phyloP scores from a whole-genome alignment of 164 flowering plant genomes.

The Dillenia turbinata region DNA sequence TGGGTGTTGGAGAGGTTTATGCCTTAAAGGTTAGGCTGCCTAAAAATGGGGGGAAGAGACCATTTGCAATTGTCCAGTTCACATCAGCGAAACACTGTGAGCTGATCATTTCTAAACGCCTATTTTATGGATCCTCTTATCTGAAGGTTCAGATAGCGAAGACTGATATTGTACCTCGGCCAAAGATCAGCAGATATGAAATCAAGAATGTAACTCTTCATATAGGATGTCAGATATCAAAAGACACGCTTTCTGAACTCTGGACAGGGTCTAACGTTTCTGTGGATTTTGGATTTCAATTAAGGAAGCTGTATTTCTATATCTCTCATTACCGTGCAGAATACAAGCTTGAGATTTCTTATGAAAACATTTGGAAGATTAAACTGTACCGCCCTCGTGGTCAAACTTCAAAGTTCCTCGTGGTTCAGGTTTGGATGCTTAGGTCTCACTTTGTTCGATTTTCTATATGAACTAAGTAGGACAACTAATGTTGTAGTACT shows the following conservation, averaged over 20 bases:
- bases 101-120: slow-evolving; percentile 20
- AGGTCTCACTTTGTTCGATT: not conserved
- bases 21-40: slow-evolving; percentile 41
- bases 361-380: slow-evolving; percentile 66
- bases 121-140: slow-evolving; percentile 34
- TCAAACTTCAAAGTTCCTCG: slow-evolving; percentile 34
- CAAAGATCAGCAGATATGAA: slow-evolving; percentile 28
- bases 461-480: not conserved
- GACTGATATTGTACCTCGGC: slow-evolving; percentile 48
- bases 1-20: slow-evolving; percentile 50
- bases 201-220: slow-evolving; percentile 33
- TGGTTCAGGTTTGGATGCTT: slow-evolving; percentile 57
- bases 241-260: slow-evolving; percentile 34
- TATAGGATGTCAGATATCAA: slow-evolving; percentile 65
- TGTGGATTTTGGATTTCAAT: slow-evolving; percentile 44
- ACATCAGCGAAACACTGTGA: slow-evolving; percentile 26
- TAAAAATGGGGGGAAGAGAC: slow-evolving; percentile 23
- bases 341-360: slow-evolving; percentile 42
- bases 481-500: too few species aligned
- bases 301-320: slow-evolving; percentile 16
- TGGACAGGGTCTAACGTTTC: slow-evolving; percentile 30
- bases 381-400: slow-evolving; percentile 40
- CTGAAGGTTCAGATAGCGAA: slow-evolving; percentile 38
- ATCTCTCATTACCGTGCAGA: slow-evolving; percentile 5
- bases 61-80: slow-evolving; percentile 66